These are phyloP conservation scores for Aspergillus viridinutans DNA, from an alignment of 2,329 filamentous ascomycete species.

Conservation along the genomic window DNA sequence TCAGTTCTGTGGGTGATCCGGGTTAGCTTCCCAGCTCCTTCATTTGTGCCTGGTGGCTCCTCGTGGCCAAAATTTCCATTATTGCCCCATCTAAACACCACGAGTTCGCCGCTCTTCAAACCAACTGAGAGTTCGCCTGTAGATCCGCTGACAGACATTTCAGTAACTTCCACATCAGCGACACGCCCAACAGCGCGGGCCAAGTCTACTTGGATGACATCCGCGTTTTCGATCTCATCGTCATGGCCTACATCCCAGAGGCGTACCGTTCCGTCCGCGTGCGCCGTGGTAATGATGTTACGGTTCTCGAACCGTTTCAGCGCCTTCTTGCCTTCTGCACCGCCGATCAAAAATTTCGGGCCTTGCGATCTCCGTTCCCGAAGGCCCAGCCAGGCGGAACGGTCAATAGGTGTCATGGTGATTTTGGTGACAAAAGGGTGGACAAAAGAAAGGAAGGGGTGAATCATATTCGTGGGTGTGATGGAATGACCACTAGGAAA, in stretches of 20 bases:
- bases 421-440: conserved; percentile 81
- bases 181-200: conserved; percentile 76
- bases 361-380: conserved; percentile 77
- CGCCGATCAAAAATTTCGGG: conserved; percentile 73
- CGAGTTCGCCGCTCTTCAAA: conserved; percentile 74
- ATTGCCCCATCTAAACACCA: conserved; percentile 81
- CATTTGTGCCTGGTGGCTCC: conserved; percentile 48
- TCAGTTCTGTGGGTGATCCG: conserved; percentile 72
- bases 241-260: conserved; percentile 90
- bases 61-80: conserved; percentile 71
- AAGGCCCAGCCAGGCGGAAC: conserved; percentile 84
- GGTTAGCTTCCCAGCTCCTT: conserved; percentile 66
- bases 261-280: conserved; percentile 86
- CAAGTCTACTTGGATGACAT: conserved; percentile 79
- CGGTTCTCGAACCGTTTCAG: conserved; percentile 75
- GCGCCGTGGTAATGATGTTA: conserved; percentile 79
- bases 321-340: conserved; percentile 65
- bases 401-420: conserved; percentile 67
- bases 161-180: conserved; percentile 69
- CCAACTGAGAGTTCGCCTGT: conserved; percentile 85
- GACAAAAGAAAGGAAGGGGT: conserved; percentile 79
- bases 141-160: conserved; percentile 73
- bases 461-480: conserved; percentile 86
- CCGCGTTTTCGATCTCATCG: conserved; percentile 86
- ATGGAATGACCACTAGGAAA: conserved; percentile 92